Evolutionary conservation across 345 rosid species (phyloP).

Genomic region (Citrus medica): DNA sequence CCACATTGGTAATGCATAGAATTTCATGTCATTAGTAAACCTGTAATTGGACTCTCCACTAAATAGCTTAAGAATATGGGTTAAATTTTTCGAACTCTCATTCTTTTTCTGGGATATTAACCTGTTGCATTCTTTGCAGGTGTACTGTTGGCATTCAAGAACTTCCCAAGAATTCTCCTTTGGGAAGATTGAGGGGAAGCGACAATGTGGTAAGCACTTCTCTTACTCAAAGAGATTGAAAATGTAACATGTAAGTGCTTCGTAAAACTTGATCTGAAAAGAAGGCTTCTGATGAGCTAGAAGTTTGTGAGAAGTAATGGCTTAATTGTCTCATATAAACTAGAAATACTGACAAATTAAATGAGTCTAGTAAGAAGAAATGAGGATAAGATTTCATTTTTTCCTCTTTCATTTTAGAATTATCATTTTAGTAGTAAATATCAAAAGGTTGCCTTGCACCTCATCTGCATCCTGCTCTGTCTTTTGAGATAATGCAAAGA

Average conservation of each 20-base stretch:
- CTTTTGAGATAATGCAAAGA: not conserved
- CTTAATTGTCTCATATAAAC: not conserved
- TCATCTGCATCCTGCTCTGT: not conserved
- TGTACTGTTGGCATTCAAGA: slow-evolving; percentile 93
- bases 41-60: not conserved
- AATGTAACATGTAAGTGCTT: not conserved
- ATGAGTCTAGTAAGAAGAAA: not conserved
- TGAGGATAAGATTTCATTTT: not conserved
- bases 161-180: slow-evolving; percentile 66
- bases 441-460: not conserved
- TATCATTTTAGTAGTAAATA: not conserved
- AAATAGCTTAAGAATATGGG: not conserved
- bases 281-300: not conserved
- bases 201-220: slow-evolving; percentile 74
- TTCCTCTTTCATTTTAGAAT: not conserved
- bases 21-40: not conserved
- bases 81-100: not conserved
- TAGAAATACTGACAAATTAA: not conserved
- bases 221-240: not conserved
- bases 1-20: not conserved
- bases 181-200: slow-evolving; percentile 93
- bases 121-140: slow-evolving; percentile 32
- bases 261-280: not conserved
- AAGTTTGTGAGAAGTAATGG: not conserved
- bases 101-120: not conserved